Conservation (phyloP, 768 basidiomycete species). For the Mycena kentingensis region DNA sequence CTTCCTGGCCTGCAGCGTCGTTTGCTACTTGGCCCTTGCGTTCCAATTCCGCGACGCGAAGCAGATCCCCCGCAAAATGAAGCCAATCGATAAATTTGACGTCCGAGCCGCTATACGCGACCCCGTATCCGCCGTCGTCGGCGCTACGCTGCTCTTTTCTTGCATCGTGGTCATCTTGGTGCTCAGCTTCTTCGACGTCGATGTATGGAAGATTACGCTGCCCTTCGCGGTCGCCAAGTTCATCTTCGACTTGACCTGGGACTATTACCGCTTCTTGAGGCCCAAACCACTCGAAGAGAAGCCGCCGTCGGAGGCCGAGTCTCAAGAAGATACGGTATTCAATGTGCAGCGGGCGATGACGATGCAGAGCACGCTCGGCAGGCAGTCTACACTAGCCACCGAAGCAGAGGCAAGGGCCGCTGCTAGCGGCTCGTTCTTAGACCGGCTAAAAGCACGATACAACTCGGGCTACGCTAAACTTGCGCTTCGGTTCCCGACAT, state of each 20-base stretch:
- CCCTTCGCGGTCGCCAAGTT: constrained; percentile 80
- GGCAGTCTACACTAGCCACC: too few relatives aligned
- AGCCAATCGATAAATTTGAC: constrained; percentile 39
- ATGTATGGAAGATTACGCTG: constrained; percentile 83
- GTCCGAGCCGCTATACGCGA: constrained; percentile 71
- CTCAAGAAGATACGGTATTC: constrained; percentile 14
- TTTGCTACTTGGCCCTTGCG: constrained; percentile 60
- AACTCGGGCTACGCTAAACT: constrained; percentile 13
- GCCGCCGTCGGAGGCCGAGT: constrained; percentile 10
- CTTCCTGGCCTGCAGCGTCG: constrained; percentile 66
- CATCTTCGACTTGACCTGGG: constrained; percentile 63
- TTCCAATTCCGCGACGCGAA: constrained; percentile 60
- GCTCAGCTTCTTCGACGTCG: constrained; percentile 72
- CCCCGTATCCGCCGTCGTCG: constrained; percentile 72
- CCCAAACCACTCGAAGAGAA: constrained; percentile 22
- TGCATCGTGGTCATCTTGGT: constrained; percentile 77
- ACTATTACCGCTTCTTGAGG: constrained; percentile 46
- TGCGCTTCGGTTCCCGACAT: constrained; percentile 64
- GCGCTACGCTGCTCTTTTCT: constrained; percentile 61
- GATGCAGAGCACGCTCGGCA: too few relatives aligned
- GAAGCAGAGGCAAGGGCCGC: too few relatives aligned
- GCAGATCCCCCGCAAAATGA: constrained; percentile 53
- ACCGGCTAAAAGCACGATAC: neutral
- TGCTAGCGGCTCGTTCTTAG: too few relatives aligned
- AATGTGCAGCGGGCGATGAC: too few relatives aligned